phyloP scores from a whole-genome alignment of 306 rosid species.

The Parietaria judaica region DNA sequence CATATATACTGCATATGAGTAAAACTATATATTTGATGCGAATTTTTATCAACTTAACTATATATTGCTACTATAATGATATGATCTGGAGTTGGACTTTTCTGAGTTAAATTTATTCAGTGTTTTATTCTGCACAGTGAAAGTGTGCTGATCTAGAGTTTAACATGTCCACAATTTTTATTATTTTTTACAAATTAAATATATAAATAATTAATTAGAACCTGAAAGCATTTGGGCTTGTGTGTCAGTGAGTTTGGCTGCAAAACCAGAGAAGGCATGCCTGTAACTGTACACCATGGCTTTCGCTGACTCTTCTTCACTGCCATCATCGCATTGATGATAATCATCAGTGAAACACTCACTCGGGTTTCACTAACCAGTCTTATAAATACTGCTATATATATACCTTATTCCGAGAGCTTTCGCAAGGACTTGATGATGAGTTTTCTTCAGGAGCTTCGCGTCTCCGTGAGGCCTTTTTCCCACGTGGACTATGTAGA shows the following conservation, averaged over 20 bases:
- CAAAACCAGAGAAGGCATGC: slow-evolving; percentile 43
- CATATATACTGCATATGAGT: too few species aligned
- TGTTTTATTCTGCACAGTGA: too few species aligned
- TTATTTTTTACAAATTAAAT: neutral
- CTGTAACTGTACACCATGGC: slow-evolving; percentile 32
- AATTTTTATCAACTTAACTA: too few species aligned
- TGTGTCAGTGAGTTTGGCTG: slow-evolving; percentile 29
- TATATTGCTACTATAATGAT: too few species aligned
- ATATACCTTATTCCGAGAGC: slow-evolving; percentile 27
- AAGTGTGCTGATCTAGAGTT: too few species aligned
- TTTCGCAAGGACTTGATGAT: slow-evolving; percentile 28
- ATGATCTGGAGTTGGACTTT: too few species aligned
- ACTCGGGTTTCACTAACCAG: neutral
- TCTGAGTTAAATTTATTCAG: too few species aligned
- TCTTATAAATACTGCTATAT: neutral
- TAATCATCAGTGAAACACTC: neutral
- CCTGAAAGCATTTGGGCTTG: slow-evolving; percentile 30
- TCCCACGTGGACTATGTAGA: slow-evolving; percentile 37
- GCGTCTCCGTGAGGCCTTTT: slow-evolving; percentile 24
- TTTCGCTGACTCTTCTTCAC: slow-evolving; percentile 17
- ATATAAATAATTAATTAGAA: neutral
- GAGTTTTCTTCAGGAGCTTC: slow-evolving; percentile 22
- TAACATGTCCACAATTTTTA: neutral
- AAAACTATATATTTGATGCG: too few species aligned
- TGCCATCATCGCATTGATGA: neutral